Percentiles rank a stretch among this genome's conserved stretches.
Conservation (phyloP, 495 filamentous ascomycete species). For the Xylaria longipes region DNA sequence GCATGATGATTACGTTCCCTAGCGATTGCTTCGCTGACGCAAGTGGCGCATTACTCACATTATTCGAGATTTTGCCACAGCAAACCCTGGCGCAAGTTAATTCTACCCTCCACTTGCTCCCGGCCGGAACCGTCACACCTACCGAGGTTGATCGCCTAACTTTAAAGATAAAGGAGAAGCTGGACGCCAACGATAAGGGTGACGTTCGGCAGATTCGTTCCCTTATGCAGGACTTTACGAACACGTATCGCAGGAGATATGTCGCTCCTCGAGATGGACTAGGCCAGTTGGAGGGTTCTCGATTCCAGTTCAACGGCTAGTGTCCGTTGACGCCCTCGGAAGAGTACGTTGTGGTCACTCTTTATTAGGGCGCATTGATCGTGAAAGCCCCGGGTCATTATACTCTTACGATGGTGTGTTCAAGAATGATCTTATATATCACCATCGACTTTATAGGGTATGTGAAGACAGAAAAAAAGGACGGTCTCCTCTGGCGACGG, state of each 20-base stretch:
- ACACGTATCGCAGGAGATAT: slow-evolving; percentile 88
- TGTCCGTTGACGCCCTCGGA: neutral
- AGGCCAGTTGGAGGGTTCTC: slow-evolving; percentile 79
- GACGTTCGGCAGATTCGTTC: slow-evolving; percentile 76
- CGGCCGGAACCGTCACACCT: slow-evolving; percentile 74
- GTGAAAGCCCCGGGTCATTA: neutral
- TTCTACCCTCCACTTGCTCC: slow-evolving; percentile 80
- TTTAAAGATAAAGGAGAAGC: slow-evolving; percentile 67
- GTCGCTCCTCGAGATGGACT: slow-evolving; percentile 92
- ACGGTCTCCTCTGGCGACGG: neutral
- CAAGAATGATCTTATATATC: slow-evolving; percentile 5
- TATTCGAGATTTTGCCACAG: slow-evolving; percentile 86
- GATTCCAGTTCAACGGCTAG: slow-evolving; percentile 81
- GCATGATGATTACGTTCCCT: slow-evolving; percentile 99
- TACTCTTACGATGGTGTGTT: neutral
- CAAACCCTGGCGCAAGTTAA: slow-evolving; percentile 81
- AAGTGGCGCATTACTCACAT: slow-evolving; percentile 83
- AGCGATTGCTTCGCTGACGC: slow-evolving; percentile 93
- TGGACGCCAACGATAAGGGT: slow-evolving; percentile 67
- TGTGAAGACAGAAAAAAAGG: neutral
- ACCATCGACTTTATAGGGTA: neutral
- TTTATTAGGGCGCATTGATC: too few species aligned
- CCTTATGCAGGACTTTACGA: slow-evolving; percentile 95
- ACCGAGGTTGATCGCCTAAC: slow-evolving; percentile 68
- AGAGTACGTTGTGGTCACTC: neutral